Conservation (phyloP, 192 early-diverging fungal genomes). For the Geranomyces variabilis region DNA sequence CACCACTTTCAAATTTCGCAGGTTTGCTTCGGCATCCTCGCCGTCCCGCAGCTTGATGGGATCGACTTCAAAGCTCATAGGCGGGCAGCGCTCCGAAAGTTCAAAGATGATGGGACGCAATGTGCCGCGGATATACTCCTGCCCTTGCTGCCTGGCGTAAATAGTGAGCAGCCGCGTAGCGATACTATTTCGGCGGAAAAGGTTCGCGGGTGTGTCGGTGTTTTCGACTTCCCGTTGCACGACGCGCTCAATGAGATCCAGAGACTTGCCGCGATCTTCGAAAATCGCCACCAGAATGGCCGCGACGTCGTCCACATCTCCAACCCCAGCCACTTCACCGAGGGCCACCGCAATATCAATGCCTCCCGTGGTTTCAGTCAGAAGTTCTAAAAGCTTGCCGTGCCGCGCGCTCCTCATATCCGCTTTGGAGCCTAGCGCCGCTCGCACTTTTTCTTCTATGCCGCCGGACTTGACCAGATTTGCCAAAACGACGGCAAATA, state of each 20-base stretch:
- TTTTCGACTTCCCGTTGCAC: conserved; percentile 84
- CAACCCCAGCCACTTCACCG: conserved; percentile 81
- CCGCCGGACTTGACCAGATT: conserved; percentile 88
- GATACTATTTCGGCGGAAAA: conserved; percentile 92
- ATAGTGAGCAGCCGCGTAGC: conserved; percentile 84
- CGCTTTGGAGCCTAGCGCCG: conserved; percentile 73
- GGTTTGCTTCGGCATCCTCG: conserved; percentile 73
- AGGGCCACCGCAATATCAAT: conserved; percentile 75
- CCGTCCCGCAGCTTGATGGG: conserved; percentile 69
- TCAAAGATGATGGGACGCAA: conserved; percentile 79
- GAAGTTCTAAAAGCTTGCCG: conserved; percentile 72
- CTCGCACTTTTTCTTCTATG: conserved; percentile 64
- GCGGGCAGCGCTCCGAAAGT: conserved; percentile 63
- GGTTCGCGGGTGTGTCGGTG: conserved; percentile 76
- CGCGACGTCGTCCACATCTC: conserved; percentile 89
- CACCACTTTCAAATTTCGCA: conserved; percentile 76
- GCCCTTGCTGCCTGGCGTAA: conserved; percentile 80
- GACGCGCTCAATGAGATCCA: conserved; percentile 76
- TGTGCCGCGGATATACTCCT: conserved; percentile 78
- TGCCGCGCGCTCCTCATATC: conserved; percentile 71
- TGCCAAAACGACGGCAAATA: conserved; percentile 92
- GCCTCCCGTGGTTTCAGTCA: conserved; percentile 23
- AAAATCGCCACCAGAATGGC: conserved; percentile 77
- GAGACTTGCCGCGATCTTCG: conserved; percentile 70
- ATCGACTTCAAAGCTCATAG: conserved; percentile 89